Evolutionary conservation across 2,329 filamentous ascomycete genomes (phyloP).

Genomic region (Talaromyces sp.): DNA sequence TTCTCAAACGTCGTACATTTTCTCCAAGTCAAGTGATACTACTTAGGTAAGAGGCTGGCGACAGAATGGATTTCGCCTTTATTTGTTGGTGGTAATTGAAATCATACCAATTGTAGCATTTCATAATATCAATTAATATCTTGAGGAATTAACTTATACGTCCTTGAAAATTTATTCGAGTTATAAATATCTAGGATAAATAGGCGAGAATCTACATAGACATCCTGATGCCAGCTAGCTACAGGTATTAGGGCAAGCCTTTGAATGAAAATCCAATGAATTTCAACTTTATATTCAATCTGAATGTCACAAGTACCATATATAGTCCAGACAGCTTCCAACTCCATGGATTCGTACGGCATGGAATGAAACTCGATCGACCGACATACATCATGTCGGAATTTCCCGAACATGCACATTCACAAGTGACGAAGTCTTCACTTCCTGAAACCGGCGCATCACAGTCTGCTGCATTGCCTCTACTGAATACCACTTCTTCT

Average conservation of each 20-base stretch:
- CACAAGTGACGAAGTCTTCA: neutral
- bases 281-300: neutral
- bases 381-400: neutral
- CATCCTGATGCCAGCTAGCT: too few relatives aligned
- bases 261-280: neutral
- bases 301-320: neutral
- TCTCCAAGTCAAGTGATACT: neutral
- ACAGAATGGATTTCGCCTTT: too few relatives aligned
- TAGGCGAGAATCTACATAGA: too few relatives aligned
- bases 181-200: too few relatives aligned
- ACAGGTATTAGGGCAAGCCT: too few relatives aligned
- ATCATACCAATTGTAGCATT: too few relatives aligned
- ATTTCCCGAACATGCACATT: neutral
- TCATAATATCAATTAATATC: too few relatives aligned
- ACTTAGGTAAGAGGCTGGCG: neutral
- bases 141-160: too few relatives aligned
- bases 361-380: neutral
- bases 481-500: conserved; percentile 35
- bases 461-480: conserved; percentile 12
- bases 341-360: neutral
- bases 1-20: neutral
- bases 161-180: too few relatives aligned
- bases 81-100: too few relatives aligned
- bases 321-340: neutral
- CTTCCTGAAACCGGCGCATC: neutral